phyloP scores from a whole-genome alignment of 2,329 filamentous ascomycete species.

The Helminthosporium solani region DNA sequence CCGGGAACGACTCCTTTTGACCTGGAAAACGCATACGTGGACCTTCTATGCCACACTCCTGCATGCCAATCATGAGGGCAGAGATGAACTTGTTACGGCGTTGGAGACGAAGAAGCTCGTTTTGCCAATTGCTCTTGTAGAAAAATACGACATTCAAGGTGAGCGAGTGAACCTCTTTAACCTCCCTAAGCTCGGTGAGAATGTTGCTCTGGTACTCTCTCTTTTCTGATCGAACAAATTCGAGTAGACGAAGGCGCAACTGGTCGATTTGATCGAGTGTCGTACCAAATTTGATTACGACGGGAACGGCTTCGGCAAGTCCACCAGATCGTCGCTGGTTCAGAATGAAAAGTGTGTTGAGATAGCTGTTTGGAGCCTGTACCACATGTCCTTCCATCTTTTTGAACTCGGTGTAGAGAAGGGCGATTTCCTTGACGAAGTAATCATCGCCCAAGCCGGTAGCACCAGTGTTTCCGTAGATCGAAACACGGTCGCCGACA shows the following conservation, averaged over 20 bases:
- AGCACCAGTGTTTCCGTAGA: constrained; percentile 88
- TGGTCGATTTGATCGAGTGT: constrained; percentile 78
- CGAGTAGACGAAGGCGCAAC: constrained; percentile 75
- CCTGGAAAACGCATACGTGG: constrained; percentile 73
- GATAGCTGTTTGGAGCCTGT: constrained; percentile 89
- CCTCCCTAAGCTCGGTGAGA: constrained; percentile 76
- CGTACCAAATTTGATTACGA: constrained; percentile 87
- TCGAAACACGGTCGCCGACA: constrained; percentile 86
- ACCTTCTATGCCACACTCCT: constrained; percentile 80
- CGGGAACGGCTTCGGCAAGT: constrained; percentile 79
- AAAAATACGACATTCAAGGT: constrained; percentile 94
- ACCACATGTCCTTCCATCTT: constrained; percentile 98
- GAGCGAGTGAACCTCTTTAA: constrained; percentile 81
- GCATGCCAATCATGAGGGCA: constrained; percentile 83
- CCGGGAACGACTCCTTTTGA: constrained; percentile 64
- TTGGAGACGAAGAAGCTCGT: constrained; percentile 84
- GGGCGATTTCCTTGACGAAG: constrained; percentile 90
- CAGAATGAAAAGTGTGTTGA: constrained; percentile 91
- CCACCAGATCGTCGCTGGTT: constrained; percentile 90
- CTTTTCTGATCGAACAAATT: constrained; percentile 82
- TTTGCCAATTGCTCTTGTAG: constrained; percentile 97
- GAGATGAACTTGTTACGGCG: constrained; percentile 93
- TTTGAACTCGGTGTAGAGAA: constrained; percentile 96
- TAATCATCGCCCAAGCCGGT: constrained; percentile 82
- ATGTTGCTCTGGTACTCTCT: constrained; percentile 86